Evolutionary conservation across 2,329 filamentous ascomycete species (phyloP), one percentile per base, ranked within the genome.

Genomic region (Colletotrichum camelliae): DNA sequence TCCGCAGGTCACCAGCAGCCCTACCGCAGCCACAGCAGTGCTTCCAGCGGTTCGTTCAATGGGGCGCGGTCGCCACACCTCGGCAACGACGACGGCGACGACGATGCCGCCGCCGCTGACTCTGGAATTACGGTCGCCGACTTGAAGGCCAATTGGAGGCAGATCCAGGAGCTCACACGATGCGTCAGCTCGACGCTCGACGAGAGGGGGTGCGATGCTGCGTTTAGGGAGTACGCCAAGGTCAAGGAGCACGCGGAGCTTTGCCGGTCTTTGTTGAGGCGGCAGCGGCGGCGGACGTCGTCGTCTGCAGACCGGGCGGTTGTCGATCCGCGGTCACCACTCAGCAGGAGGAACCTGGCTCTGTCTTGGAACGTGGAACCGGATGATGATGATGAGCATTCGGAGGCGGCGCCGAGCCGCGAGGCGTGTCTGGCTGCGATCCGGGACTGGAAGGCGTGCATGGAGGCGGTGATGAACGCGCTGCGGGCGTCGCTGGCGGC

Each of bases 151-250:
- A 83, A 81, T 74, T 81, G 82, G 35, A 82, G 84, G 21, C 84
- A 85, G 69, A 81, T 86, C 4, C 82, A 84, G 15, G 75, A 79
- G 29, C 79, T 86, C 9, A 78, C 85, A 10, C 83, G 83, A 70
- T 82, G 84, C 64, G 83, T 86, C 79, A 81, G 83, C 58, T 79
- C 82, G 52, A 80, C 81, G 5, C 82, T 84, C 4, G 77, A 81
- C 0, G 81, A 80, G 2, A 83, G 79, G 71, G 81, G 85, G 7
- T 84, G 89, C 18, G 88, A 89, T 72, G 81, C 83, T 4, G 85
- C 85, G 7, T 89, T 86, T 78, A 85, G 86, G 29, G 83, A 87
- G 8, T 89, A 88, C 62, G 78, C 79, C 68, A 88, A 85, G 76
- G 77, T 86, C 64, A 85, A 81, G 48, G 70, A 69, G n/a, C 52